Conservation (phyloP, 2,329 filamentous ascomycete genomes). For the Incumbomyces delicatus region DNA sequence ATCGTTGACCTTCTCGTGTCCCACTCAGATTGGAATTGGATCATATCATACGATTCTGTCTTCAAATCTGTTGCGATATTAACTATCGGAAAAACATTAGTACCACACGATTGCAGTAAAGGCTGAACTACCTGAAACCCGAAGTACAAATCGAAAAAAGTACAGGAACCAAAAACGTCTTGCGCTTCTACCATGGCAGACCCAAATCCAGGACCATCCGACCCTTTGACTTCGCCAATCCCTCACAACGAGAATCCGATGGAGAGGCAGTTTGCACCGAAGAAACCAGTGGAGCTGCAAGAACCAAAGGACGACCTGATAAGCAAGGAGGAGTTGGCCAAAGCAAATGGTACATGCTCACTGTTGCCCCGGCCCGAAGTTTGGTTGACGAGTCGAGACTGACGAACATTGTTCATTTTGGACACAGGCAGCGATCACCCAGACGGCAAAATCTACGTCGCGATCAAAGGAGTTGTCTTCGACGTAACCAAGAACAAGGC, state of each 20-base stretch:
- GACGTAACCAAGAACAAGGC: constrained; percentile 85
- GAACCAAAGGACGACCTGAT: constrained; percentile 85
- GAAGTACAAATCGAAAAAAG: too few species aligned
- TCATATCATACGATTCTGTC: too few species aligned
- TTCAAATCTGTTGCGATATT: too few species aligned
- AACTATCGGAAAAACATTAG: too few species aligned
- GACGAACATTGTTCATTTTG: not conserved
- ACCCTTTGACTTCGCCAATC: constrained; percentile 18
- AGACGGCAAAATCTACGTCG: constrained; percentile 44
- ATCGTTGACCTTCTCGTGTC: too few species aligned
- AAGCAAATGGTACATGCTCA: constrained; percentile 63
- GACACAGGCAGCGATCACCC: constrained; percentile 6
- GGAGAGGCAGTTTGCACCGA: constrained; percentile 29
- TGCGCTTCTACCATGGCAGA: too few species aligned
- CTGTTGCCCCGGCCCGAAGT: too few species aligned
- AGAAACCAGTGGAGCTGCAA: constrained; percentile 48
- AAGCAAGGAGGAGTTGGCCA: constrained; percentile 64
- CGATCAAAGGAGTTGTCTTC: constrained; percentile 81
- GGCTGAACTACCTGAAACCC: too few species aligned
- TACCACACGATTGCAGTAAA: too few species aligned
- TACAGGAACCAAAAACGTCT: too few species aligned
- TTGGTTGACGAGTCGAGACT: not conserved
- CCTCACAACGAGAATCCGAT: constrained; percentile 23
- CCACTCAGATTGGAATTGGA: too few species aligned
- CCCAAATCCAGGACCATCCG: not conserved